Percentiles rank a stretch among this genome's conserved stretches.
phyloP scores from a whole-genome alignment of 306 rosid genomes.

The Begonia masoniana region DNA sequence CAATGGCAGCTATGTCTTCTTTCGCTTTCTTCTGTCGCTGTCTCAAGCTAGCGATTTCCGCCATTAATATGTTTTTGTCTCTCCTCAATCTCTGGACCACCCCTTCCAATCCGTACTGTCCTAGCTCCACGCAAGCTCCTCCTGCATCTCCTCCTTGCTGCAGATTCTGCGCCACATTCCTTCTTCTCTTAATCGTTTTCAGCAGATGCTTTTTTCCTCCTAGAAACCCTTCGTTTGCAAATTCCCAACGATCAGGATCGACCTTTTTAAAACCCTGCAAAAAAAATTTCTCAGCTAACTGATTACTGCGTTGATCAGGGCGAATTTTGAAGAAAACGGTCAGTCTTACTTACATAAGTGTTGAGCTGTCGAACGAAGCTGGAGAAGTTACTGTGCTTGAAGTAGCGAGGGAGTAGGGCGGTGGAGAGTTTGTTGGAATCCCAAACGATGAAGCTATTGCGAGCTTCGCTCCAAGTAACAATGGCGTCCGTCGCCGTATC shows the following conservation, averaged over 20 bases:
- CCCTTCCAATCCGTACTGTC: slow-evolving; percentile 62
- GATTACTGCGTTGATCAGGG: slow-evolving; percentile 41
- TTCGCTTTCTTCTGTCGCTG: slow-evolving; percentile 64
- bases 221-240: slow-evolving; percentile 83
- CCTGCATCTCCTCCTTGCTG: slow-evolving; percentile 23
- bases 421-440: slow-evolving; percentile 62
- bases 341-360: slow-evolving; percentile 62
- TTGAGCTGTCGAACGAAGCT: slow-evolving; percentile 98
- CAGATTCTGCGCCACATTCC: slow-evolving; percentile 31
- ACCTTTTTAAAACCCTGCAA: slow-evolving; percentile 83
- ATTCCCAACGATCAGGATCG: slow-evolving; percentile 96
- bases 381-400: slow-evolving; percentile 84
- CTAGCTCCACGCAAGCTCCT: slow-evolving; percentile 54
- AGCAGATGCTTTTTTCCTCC: slow-evolving; percentile 65
- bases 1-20: slow-evolving; percentile 36
- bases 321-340: background rate
- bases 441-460: slow-evolving; percentile 95
- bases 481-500: slow-evolving; percentile 69
- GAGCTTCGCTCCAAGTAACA: slow-evolving; percentile 75
- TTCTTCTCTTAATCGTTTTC: slow-evolving; percentile 79
- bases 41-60: slow-evolving; percentile 49
- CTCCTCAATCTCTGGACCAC: slow-evolving; percentile 54
- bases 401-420: slow-evolving; percentile 68
- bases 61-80: slow-evolving; percentile 47
- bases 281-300: background rate